These are phyloP conservation scores for Rubus idaeus DNA, from an alignment of 306 rosid species.

Conservation along the genomic window DNA sequence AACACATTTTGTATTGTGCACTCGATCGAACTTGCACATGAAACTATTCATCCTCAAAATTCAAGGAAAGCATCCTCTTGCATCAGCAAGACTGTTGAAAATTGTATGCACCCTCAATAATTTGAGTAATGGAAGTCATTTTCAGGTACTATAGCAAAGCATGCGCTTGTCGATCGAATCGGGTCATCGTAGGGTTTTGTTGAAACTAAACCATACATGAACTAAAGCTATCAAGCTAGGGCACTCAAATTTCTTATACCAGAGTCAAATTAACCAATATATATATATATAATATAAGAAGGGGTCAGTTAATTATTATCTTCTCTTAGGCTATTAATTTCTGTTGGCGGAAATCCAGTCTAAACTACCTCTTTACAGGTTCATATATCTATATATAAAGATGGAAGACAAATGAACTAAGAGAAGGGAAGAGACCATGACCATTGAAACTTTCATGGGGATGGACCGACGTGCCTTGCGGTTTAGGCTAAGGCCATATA, in stretches of 20 bases:
- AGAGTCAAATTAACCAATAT: neutral
- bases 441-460: neutral
- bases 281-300: neutral
- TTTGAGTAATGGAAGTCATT: slow-evolving; percentile 1
- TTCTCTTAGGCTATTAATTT: neutral
- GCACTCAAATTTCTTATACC: neutral
- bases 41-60: neutral
- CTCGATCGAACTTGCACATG: neutral
- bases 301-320: neutral
- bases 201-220: neutral
- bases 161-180: slow-evolving; percentile 7
- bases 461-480: slow-evolving; percentile 4
- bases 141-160: slow-evolving; percentile 1
- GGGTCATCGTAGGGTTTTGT: neutral
- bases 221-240: neutral
- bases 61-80: slow-evolving; percentile 2
- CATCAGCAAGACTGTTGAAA: slow-evolving; percentile 2
- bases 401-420: neutral
- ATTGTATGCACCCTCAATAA: neutral
- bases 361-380: neutral
- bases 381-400: too few species aligned
- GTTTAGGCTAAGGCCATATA: neutral
- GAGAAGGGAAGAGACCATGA: neutral
- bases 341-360: neutral
- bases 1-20: neutral